These are phyloP conservation scores for Tricharina praecox DNA, from an alignment of 495 filamentous ascomycete genomes.

Conservation along the genomic window DNA sequence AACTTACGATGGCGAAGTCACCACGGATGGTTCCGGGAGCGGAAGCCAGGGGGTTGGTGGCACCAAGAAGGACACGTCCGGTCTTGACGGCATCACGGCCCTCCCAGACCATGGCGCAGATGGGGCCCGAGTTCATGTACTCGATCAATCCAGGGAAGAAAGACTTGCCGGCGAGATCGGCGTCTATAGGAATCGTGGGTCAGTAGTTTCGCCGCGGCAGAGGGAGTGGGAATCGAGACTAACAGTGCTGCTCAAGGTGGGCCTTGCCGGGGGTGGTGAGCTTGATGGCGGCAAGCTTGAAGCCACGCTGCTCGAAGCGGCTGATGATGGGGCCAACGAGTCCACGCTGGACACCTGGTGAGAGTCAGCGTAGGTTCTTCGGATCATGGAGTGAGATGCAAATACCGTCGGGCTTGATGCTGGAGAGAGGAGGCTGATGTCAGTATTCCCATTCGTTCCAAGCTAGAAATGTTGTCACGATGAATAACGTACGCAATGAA, in stretches of 20 bases:
- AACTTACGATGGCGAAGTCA: conserved; percentile 49
- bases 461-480: too few relatives aligned
- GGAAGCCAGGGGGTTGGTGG: conserved; percentile 91
- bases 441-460: not conserved
- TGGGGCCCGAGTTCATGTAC: conserved; percentile 88
- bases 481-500: conserved; percentile 22
- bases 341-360: conserved; percentile 50
- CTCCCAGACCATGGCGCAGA: conserved; percentile 98
- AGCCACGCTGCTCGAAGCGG: conserved; percentile 91
- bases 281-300: conserved; percentile 97
- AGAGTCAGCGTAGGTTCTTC: conserved; percentile 14
- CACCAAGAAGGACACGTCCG: conserved; percentile 83
- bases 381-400: conserved; percentile 4
- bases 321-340: conserved; percentile 90
- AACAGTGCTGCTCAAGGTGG: conserved; percentile 92
- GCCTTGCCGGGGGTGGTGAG: conserved; percentile 67
- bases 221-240: conserved; percentile 15
- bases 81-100: conserved; percentile 96
- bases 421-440: conserved; percentile 8
- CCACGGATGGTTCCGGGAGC: conserved; percentile 94
- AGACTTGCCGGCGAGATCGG: conserved; percentile 75
- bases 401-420: conserved; percentile 26
- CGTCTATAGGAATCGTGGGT: conserved; percentile 37
- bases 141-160: conserved; percentile 65
- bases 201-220: conserved; percentile 17